These are phyloP conservation scores for Metarhizium humberi DNA, from an alignment of 2,329 filamentous ascomycete genomes.

Conservation along the genomic window DNA sequence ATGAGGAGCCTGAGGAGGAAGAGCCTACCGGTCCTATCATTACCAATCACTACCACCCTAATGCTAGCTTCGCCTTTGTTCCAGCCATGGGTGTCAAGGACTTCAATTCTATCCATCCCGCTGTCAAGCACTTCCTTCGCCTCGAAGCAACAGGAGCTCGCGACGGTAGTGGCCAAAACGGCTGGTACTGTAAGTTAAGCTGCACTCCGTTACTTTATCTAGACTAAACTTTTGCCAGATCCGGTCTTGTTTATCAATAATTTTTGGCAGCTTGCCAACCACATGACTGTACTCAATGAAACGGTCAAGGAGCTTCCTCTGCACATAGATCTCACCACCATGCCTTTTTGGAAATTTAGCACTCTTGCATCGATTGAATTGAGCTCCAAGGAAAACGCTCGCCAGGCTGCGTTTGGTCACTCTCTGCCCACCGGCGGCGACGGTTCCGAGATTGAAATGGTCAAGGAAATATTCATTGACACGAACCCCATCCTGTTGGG, in stretches of 20 bases:
- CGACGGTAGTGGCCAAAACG: constrained; percentile 75
- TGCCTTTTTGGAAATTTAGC: constrained; percentile 84
- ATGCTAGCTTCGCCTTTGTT: constrained; percentile 81
- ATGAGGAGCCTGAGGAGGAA: constrained; percentile 39
- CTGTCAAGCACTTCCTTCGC: constrained; percentile 66
- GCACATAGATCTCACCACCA: constrained; percentile 73
- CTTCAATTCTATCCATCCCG: constrained; percentile 60
- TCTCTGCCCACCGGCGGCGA: constrained; percentile 70
- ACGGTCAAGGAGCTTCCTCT: constrained; percentile 77
- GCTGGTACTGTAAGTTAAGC: constrained; percentile 65
- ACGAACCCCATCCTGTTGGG: constrained; percentile 86
- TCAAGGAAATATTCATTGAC: constrained; percentile 91
- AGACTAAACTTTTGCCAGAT: constrained; percentile 26
- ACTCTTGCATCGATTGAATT: constrained; percentile 77
- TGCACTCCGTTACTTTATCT: not conserved
- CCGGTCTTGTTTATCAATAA: constrained; percentile 89
- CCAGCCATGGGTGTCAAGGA: constrained; percentile 66
- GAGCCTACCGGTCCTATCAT: constrained; percentile 59
- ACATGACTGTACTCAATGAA: constrained; percentile 87
- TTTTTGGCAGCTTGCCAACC: constrained; percentile 89
- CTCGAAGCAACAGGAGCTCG: constrained; percentile 74
- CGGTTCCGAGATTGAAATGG: constrained; percentile 89
- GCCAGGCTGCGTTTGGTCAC: constrained; percentile 66
- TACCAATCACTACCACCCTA: constrained; percentile 87
- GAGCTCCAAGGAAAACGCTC: constrained; percentile 73